Base-by-base conservation (phyloP, 31 red algal species). In the Pterothamnion heteromorphum region DNA sequence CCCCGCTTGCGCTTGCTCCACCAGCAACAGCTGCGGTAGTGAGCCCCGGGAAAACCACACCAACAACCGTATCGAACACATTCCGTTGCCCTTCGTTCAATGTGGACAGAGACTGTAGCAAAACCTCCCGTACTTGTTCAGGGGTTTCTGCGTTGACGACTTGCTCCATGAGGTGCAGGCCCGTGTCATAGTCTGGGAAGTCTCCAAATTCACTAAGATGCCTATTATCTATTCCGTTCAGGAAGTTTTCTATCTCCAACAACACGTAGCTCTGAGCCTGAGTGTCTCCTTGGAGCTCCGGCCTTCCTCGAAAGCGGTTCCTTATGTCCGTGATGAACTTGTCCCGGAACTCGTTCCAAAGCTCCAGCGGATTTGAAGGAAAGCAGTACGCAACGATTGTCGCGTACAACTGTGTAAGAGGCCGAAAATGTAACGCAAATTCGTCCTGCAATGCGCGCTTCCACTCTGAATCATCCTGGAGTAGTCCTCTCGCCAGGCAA, bases 401-500 rank as follows among this genome's bases (percentile, higher is more conserved):
- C 3, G 90, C 90, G 83, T 83, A 84, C 9, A 92, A 18, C 21
- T 83, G 14, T 32, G 74, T 31, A 1, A 81, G 74, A 0, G 76
- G 74, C 3, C 82, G 74, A 81, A 92, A 92, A 0, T 14, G 2
- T 23, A 27, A 92, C 0, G 36, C 5, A n/a, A 92, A 83, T 81
- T 28, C 28, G 5, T 92, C 74, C 0, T 0, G 0, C 0, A 83
- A 26, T 28, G 26, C 26, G n/a, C 72, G 1, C 41, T 34, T 43
- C 74, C 44, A 92, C 39, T 93, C 36, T 20, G 35, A 28, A 20
- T 92, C 90, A 51, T 92, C 90, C 1, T 31, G 1, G 0, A 86
- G 35, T 39, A 92, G 14, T 35, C 44, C 57, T 4, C 28, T 20
- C 1, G 35, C 23, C 26, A 88, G 4, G 35, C 0, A 88, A 4